A percentile compares a stretch with the other conserved stretches of the same genome.
Conservation (phyloP, 345 rosid genomes). For the Eutrema yunnanense region DNA sequence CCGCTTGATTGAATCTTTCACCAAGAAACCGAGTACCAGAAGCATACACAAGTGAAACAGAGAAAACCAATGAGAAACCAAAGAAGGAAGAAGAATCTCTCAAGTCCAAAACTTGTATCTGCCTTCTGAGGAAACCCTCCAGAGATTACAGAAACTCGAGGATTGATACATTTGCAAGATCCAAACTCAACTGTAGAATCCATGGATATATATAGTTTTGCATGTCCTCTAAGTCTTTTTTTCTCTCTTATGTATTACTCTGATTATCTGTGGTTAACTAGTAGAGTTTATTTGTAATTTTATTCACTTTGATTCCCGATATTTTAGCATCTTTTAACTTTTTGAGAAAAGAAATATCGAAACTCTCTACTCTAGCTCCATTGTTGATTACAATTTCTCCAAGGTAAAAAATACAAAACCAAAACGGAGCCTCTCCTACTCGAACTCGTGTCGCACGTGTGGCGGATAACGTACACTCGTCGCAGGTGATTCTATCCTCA, state of each 20-base stretch:
- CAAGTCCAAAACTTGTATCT: neutral
- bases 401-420: neutral
- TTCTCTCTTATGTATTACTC: conserved; percentile 2
- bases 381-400: neutral
- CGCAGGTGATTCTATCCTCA: neutral
- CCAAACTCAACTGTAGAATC: conserved; percentile 5
- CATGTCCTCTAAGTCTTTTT: neutral
- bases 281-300: conserved; percentile 19
- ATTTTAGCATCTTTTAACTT: neutral
- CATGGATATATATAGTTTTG: conserved; percentile 8
- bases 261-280: conserved; percentile 10
- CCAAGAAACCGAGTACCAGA: conserved; percentile 34
- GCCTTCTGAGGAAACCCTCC: conserved; percentile 1
- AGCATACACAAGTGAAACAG: conserved; percentile 20
- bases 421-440: neutral
- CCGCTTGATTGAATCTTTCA: conserved; percentile 59
- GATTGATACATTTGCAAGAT: conserved; percentile 11
- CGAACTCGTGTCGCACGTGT: neutral
- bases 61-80: neutral
- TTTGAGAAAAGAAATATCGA: neutral
- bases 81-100: conserved; percentile 12
- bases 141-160: neutral
- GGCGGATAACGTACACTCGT: neutral
- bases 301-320: neutral
- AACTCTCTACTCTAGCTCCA: neutral